Conservation (phyloP, 2,329 filamentous ascomycete genomes). For the Trichoderma oligosporum region DNA sequence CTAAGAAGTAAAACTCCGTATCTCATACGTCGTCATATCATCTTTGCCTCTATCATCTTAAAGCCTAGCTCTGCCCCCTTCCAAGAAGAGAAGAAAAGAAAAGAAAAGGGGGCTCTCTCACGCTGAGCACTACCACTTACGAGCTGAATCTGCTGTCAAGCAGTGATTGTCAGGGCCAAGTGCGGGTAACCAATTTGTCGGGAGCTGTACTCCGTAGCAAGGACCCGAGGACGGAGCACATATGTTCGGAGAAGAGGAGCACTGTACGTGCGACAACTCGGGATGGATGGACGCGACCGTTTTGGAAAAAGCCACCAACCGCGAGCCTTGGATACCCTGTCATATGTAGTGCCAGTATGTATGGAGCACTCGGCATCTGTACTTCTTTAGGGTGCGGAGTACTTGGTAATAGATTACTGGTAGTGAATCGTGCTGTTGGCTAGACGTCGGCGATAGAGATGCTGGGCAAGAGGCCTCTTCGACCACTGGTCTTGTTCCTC, state of each 20-base stretch:
- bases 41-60: neutral
- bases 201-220: slow-evolving; percentile 2
- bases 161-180: slow-evolving; percentile 15
- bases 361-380: too few relatives aligned
- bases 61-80: neutral
- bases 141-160: neutral
- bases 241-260: slow-evolving; percentile 2
- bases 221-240: neutral
- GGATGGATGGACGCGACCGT: slow-evolving; percentile 7
- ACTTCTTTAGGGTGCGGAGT: too few relatives aligned
- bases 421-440: neutral
- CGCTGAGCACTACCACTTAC: neutral
- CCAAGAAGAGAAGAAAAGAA: too few relatives aligned
- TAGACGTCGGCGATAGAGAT: neutral
- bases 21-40: too few relatives aligned
- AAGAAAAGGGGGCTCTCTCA: neutral
- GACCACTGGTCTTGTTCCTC: too few relatives aligned
- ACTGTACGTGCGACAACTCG: slow-evolving; percentile 13
- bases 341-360: too few relatives aligned
- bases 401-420: neutral
- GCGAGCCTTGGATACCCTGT: slow-evolving; percentile 9
- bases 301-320: slow-evolving; percentile 17
- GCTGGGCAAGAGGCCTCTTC: neutral
- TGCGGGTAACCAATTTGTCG: slow-evolving; percentile 15
- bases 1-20: neutral